Evolutionary conservation across 306 rosid genomes (phyloP), one percentile per base, ranked within the genome.

Genomic region (Mimosa bimucronata): DNA sequence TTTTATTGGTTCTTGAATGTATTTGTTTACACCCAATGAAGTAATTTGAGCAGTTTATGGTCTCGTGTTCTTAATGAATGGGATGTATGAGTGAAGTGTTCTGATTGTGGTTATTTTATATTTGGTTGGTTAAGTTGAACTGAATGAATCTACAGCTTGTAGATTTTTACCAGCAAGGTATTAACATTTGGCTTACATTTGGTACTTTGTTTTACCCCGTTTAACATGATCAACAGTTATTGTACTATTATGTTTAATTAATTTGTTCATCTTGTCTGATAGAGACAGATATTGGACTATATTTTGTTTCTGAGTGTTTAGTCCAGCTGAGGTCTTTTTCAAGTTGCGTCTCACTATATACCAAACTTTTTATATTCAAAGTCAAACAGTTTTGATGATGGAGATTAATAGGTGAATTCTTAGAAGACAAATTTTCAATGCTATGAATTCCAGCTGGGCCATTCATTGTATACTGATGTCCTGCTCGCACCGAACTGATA

Each of bases 281-380:
- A 62, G 40, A 18, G 67, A 29, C 16, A 30, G 23, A 18, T 5
- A 10, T 48, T 66, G 74, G 66, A 14, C 66, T 23, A 0, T 2
- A n/a, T 34, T 50, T 66, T 65, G 15, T 25, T 57, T 40, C 18
- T 60, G 18, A 4, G 44, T 38, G 55, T 28, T 68, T 30, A 40
- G 48, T 57, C 48, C 9, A 30, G 69, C 19, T 45, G 26, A 18
- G 61, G 65, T 79, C 82, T 55, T 69, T 79, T 53, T 70, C 37
- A 26, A 38, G 71, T 40, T 78, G 55, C 29, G 25, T 19, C 61
- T 69, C 37, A 26, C 38, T 70, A 29, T 7, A 29, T 57, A 70
- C 77, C 58, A 19, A 60, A 69, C 76, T 55, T 11, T 5, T 28
- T 26, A 31, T n/a, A 4, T 53, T 78, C 81, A 62, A 78, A 78